Conservation (phyloP, 805 yeast genomes). For the Kodamaea restingae region DNA sequence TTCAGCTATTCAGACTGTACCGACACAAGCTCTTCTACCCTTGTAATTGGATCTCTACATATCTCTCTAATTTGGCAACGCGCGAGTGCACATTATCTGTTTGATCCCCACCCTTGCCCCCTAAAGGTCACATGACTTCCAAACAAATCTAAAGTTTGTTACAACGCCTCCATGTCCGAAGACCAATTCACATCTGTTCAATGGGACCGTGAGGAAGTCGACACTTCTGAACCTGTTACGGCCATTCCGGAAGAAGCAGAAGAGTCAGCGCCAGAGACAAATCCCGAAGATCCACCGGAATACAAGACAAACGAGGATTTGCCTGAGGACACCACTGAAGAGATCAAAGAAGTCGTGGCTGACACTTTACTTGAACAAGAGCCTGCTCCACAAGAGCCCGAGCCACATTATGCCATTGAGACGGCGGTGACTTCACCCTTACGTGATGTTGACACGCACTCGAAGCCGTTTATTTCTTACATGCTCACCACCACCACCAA, state of each 20-base stretch:
- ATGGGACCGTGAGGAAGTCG: constrained; percentile 48
- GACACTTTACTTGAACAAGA: neutral
- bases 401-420: constrained; percentile 12
- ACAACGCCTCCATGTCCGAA: constrained; percentile 23
- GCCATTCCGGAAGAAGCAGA: constrained; percentile 6
- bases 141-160: neutral
- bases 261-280: neutral
- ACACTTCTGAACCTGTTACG: neutral
- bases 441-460: constrained; percentile 63
- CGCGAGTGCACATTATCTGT: neutral
- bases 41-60: no score
- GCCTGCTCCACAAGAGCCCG: neutral
- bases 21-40: neutral
- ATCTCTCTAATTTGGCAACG: no score
- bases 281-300: neutral
- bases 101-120: constrained; percentile 1
- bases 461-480: constrained; percentile 74
- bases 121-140: constrained; percentile 1
- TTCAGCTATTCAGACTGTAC: neutral
- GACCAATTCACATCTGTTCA: constrained; percentile 56
- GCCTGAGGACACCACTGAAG: constrained; percentile 1
- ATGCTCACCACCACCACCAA: constrained; percentile 60
- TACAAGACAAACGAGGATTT: constrained; percentile 1
- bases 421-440: constrained; percentile 55
- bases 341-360: neutral